These are phyloP conservation scores for Eucalyptus caleyi DNA, from an alignment of 345 rosid species.

Conservation along the genomic window DNA sequence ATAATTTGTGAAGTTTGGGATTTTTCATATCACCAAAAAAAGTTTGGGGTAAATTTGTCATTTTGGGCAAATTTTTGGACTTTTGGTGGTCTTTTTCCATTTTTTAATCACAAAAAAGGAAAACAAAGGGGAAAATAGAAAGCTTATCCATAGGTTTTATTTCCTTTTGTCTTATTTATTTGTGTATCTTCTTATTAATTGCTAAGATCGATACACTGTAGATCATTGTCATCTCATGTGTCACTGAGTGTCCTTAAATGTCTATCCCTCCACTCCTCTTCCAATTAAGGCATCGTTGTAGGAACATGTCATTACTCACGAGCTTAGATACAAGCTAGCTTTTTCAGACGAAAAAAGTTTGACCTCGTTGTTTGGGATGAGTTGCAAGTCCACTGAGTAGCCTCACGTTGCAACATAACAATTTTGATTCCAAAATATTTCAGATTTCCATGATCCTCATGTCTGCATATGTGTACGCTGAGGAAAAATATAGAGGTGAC, in stretches of 20 bases:
- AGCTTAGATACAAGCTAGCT: background rate
- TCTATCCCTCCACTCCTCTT: background rate
- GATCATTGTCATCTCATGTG: background rate
- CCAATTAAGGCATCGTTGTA: background rate
- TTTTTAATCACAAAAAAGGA: background rate
- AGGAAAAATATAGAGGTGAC: background rate
- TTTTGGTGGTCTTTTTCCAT: too few species aligned
- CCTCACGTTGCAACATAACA: background rate
- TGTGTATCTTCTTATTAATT: background rate
- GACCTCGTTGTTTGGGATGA: background rate
- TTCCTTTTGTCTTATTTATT: background rate
- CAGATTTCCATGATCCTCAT: background rate
- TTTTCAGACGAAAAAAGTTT: background rate
- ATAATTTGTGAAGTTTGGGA: too few species aligned
- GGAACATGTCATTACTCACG: background rate
- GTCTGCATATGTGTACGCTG: background rate
- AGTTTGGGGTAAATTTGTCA: too few species aligned
- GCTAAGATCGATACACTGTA: background rate
- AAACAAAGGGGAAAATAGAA: background rate
- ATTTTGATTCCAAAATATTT: background rate
- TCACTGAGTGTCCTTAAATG: background rate
- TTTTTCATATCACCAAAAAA: too few species aligned
- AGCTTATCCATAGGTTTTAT: background rate
- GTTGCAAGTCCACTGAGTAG: background rate
- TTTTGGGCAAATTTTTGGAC: accelerated